A percentile compares a stretch with the other conserved stretches of the same genome.
These are phyloP conservation scores for Clonostachys byssicola DNA, from an alignment of 2,329 filamentous ascomycete species.

Conservation along the genomic window DNA sequence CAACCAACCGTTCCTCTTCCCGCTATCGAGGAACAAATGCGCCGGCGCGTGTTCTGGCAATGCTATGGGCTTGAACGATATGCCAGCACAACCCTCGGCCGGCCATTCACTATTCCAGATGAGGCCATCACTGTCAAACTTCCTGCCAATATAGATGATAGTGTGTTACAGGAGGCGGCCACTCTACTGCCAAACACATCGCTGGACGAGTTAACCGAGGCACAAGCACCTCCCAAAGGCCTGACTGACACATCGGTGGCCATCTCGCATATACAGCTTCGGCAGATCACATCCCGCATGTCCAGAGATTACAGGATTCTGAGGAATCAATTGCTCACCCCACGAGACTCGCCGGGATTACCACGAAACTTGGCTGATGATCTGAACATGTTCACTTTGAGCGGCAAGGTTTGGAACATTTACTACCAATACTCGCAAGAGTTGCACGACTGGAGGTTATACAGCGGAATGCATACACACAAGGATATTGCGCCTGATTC, in stretches of 20 bases:
- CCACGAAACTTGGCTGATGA: too few species aligned
- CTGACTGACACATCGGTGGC: constrained; percentile 19
- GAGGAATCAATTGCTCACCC: too few species aligned
- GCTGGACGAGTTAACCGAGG: too few species aligned
- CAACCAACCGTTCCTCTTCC: constrained; percentile 4
- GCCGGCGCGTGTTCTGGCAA: constrained; percentile 35
- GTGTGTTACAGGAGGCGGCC: too few species aligned
- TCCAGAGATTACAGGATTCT: constrained; percentile 13
- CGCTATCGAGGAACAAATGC: constrained; percentile 25
- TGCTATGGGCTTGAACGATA: constrained; percentile 38
- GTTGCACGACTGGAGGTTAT: neutral
- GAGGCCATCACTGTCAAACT: constrained; percentile 27
- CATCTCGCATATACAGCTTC: constrained; percentile 26
- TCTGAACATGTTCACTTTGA: too few species aligned
- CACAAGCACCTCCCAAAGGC: neutral
- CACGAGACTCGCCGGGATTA: too few species aligned
- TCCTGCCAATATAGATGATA: constrained; percentile 24
- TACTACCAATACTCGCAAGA: neutral
- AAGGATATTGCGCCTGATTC: neutral
- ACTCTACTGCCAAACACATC: constrained; percentile 10
- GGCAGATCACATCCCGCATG: constrained; percentile 32
- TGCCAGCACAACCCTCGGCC: constrained; percentile 31
- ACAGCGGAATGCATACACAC: neutral
- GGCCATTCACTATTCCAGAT: constrained; percentile 34
- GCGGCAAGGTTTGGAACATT: too few species aligned